phyloP scores from a whole-genome alignment of 208 protist species.

The Zelonia costaricensis region DNA sequence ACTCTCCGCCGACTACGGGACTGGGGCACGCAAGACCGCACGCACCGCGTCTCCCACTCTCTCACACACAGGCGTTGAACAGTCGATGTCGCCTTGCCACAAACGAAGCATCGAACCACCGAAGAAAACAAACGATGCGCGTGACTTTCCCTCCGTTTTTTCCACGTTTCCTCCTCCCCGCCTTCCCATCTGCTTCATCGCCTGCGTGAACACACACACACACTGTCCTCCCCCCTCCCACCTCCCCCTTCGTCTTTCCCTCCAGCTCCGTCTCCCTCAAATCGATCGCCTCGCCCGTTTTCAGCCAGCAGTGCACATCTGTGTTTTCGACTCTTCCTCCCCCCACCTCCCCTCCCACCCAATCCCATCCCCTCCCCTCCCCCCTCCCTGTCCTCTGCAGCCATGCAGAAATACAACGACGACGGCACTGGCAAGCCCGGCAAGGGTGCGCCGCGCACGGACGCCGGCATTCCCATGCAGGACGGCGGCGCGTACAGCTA shows the following conservation, averaged over 20 bases:
- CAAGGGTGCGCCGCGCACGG: constrained; percentile 3
- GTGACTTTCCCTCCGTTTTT: neutral
- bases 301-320: too few species aligned
- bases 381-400: neutral
- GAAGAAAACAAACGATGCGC: too few species aligned
- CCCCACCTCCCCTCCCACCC: neutral
- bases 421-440: constrained; percentile 3
- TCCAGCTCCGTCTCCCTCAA: neutral
- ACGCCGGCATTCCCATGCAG: constrained; percentile 11
- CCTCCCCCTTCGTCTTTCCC: neutral
- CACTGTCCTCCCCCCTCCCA: too few species aligned
- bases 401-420: neutral
- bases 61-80: too few species aligned
- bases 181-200: neutral
- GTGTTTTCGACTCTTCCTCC: neutral
- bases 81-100: too few species aligned
- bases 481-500: neutral
- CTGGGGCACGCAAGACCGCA: too few species aligned
- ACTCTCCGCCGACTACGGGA: too few species aligned
- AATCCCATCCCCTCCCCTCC: neutral
- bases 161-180: neutral
- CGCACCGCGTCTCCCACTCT: too few species aligned
- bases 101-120: too few species aligned
- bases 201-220: too few species aligned
- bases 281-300: too few species aligned